Base-by-base conservation (phyloP, 2,329 filamentous ascomycete species). In the Cercospora sp. region DNA sequence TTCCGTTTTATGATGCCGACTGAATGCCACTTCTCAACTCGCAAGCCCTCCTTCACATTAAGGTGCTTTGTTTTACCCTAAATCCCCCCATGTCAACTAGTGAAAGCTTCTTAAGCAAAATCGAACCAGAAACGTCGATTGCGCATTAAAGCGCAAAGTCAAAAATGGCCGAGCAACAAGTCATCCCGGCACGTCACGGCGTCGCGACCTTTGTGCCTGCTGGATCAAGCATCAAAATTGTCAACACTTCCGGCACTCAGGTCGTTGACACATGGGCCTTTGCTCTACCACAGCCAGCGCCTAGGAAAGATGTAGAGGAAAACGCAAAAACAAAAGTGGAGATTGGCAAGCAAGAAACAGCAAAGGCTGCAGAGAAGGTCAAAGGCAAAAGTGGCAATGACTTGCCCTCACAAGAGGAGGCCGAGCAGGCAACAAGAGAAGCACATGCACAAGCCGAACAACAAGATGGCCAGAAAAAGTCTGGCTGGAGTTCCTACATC, bases 231-330 rank as follows among this genome's bases (percentile, higher is more conserved):
- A 83, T 85, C 75, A 84, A 84, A 73, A 82, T 85, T 51, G 80
- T 84, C 66, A 84, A 84, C 66, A 83, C 81, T 0, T 83, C 82
- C 67, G 83, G 83, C n/a, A 81, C 80, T 57, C 83, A 85, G 74
- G 81, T 83, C 9, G 78, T 84, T 26, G 82, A 83, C 66, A 82
- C 81, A 26, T 85, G 83, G 83, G 83, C 82, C 0, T 84, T 85
- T 71, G 81, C 81, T 1, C 71, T 85, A 37, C 79, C 80, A 9
- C 76, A 79, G n/a, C 82, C 83, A 16, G 82, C 82, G 3, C 71
- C 69, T 8, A 73, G 73, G 64, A 73, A 74, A 13, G 65, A 69
- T 37, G 66, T 64, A 21, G 64, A 63, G 7, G 68, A 72, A n/a
- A 65, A 73, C 32, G 71, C 69, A 26, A 63, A 71, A 51, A 65